Evolutionary conservation across 1,139 yeast genomes (phyloP).

Genomic region (Yamadazyma spencermartinsiae): DNA sequence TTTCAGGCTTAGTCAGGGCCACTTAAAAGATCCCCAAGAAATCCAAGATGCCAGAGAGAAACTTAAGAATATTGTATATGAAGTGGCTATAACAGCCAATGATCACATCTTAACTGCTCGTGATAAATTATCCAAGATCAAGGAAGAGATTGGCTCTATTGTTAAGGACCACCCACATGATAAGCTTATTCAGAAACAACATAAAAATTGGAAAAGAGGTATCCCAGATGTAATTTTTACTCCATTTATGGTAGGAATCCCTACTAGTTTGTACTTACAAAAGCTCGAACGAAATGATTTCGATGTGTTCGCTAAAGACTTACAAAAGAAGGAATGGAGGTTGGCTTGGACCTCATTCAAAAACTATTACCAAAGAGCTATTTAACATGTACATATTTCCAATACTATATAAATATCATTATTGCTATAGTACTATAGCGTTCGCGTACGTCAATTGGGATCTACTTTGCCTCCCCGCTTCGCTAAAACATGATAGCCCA

Average conservation of each 20-base stretch:
- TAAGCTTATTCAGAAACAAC: constrained; percentile 29
- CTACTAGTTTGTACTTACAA: constrained; percentile 62
- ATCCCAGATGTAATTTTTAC: constrained; percentile 68
- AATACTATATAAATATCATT: neutral
- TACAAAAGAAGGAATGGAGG: constrained; percentile 66
- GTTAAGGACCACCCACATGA: constrained; percentile 27
- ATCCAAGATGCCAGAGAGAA: constrained; percentile 32
- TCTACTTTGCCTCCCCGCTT: too few relatives aligned
- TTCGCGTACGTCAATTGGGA: too few relatives aligned
- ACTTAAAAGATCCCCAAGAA: constrained; percentile 26
- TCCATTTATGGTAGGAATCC: constrained; percentile 68
- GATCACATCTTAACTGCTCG: constrained; percentile 77
- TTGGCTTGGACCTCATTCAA: constrained; percentile 67
- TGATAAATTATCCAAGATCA: constrained; percentile 44
- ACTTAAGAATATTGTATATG: constrained; percentile 63
- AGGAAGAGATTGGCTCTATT: constrained; percentile 30
- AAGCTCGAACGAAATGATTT: constrained; percentile 64
- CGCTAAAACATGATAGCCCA: too few relatives aligned
- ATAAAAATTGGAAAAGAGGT: constrained; percentile 42
- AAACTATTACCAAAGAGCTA: constrained; percentile 45
- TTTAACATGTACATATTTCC: constrained; percentile 20
- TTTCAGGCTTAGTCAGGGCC: constrained; percentile 51
- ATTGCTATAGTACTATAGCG: too few relatives aligned
- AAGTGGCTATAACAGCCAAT: constrained; percentile 73
- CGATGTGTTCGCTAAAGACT: constrained; percentile 52